Evolutionary conservation across 495 filamentous ascomycete species (phyloP).

Genomic region (Penicillium macrosclerotiorum): DNA sequence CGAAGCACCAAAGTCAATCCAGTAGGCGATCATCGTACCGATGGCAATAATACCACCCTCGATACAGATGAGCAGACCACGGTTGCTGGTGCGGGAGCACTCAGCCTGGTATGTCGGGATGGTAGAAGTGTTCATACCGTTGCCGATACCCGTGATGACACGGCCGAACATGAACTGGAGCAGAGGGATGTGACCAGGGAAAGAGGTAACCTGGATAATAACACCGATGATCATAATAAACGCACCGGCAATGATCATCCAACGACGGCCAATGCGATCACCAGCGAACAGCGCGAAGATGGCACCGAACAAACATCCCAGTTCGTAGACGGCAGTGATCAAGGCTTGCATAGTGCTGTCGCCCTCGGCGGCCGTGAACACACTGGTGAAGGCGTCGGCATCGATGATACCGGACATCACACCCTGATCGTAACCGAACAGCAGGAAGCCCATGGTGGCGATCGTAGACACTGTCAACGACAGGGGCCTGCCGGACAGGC

Average conservation of each 20-base stretch:
- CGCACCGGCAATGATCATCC: constrained; percentile 60
- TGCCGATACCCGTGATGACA: constrained; percentile 71
- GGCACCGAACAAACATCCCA: constrained; percentile 72
- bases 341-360: constrained; percentile 74
- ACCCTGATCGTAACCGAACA: constrained; percentile 42
- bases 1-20: constrained; percentile 78
- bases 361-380: constrained; percentile 64
- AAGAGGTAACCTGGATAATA: constrained; percentile 66
- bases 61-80: constrained; percentile 81
- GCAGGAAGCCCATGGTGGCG: constrained; percentile 68
- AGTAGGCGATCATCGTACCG: constrained; percentile 74
- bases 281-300: constrained; percentile 67
- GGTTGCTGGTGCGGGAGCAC: constrained; percentile 71
- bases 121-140: constrained; percentile 75
- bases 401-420: constrained; percentile 84
- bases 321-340: constrained; percentile 81
- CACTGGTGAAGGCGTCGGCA: constrained; percentile 64
- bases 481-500: constrained; percentile 62
- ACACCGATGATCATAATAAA: constrained; percentile 78
- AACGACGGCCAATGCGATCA: constrained; percentile 65
- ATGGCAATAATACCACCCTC: constrained; percentile 79
- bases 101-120: constrained; percentile 82
- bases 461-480: constrained; percentile 63
- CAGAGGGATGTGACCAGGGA: constrained; percentile 41
- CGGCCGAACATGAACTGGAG: constrained; percentile 77